Base-by-base conservation (phyloP, 306 rosid genomes). In the Luffa acutangula region DNA sequence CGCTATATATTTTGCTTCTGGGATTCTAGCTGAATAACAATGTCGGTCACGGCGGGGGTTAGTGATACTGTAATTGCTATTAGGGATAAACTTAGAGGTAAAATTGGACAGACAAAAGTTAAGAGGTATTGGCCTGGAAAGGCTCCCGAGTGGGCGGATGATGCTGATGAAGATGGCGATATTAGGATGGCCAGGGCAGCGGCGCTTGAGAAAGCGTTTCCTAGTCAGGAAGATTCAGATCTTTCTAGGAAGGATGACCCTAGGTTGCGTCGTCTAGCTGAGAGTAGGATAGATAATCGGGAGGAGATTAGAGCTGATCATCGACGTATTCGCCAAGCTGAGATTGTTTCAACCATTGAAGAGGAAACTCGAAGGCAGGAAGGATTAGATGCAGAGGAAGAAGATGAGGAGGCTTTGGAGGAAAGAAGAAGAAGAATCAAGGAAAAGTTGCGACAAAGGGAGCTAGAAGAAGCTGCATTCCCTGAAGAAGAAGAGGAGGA, bases 1-100 rank as follows among this genome's bases (percentile, higher is more conserved):
- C 1, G 41, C 4, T 48, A 43, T 48, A 14, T 25, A 15, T 73
- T 49, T 51, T 49, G 60, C 14, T 49, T 73, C 43, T 73, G 42
- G 43, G 33, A 73, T 49, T 73, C 49, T 49, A 31, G 60, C 60
- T 12, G n/a, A 73, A 7, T 73, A 73, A 49, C 59, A 72, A 92
- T 95, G 98, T 95, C 98, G 20, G 98, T 95, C 82, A 95, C 97
- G 4, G 98, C 98, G 13, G 98, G 98, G 64, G 98, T 95, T 82
- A 95, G 97, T 60, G 97, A 95, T 85, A 84, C 97, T 3, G 74
- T 91, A 43, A 92, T 95, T 79, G 90, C 98, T 18, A 60, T 95
- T 33, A 89, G 98, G 87, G 98, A 95, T 78, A 95, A 95, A 81
- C 96, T 95, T 10, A 85, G 91, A 62, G 98, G 98, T 83, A 95